Conservation (phyloP, 495 filamentous ascomycete genomes). For the Evernia prunastri region DNA sequence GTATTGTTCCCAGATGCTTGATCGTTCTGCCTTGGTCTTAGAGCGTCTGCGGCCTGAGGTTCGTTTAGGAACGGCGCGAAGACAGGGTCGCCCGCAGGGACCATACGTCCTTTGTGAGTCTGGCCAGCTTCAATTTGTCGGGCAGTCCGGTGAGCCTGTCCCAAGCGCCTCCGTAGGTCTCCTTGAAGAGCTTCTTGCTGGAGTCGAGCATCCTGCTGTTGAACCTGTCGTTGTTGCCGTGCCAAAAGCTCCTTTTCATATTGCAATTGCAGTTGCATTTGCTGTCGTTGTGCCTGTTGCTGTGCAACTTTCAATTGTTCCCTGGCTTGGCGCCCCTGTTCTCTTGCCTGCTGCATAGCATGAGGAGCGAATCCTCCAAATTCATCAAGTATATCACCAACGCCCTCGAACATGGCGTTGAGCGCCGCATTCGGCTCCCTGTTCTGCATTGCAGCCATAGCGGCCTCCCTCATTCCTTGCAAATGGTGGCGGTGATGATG, state of each 20-base stretch:
- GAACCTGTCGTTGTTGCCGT: neutral
- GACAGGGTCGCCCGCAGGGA: neutral
- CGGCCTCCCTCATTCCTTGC: neutral
- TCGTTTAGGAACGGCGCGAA: neutral
- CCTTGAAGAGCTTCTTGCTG: neutral
- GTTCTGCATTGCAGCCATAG: neutral
- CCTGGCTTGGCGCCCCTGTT: neutral
- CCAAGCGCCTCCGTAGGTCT: neutral
- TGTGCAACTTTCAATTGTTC: neutral
- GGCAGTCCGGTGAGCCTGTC: neutral
- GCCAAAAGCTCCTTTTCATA: neutral
- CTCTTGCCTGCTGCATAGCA: conserved; percentile 5
- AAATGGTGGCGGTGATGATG: neutral
- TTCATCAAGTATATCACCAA: neutral
- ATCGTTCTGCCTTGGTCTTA: neutral
- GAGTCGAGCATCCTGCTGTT: neutral
- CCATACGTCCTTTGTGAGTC: neutral
- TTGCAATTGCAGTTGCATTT: neutral
- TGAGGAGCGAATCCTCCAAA: neutral
- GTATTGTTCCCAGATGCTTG: neutral
- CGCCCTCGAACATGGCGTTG: neutral
- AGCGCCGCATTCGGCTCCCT: neutral
- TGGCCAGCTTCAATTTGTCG: neutral
- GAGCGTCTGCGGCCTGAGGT: neutral
- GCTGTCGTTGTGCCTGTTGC: neutral